These are phyloP conservation scores for Elsinoe arachidis DNA, from an alignment of 2,329 filamentous ascomycete species.

Conservation along the genomic window DNA sequence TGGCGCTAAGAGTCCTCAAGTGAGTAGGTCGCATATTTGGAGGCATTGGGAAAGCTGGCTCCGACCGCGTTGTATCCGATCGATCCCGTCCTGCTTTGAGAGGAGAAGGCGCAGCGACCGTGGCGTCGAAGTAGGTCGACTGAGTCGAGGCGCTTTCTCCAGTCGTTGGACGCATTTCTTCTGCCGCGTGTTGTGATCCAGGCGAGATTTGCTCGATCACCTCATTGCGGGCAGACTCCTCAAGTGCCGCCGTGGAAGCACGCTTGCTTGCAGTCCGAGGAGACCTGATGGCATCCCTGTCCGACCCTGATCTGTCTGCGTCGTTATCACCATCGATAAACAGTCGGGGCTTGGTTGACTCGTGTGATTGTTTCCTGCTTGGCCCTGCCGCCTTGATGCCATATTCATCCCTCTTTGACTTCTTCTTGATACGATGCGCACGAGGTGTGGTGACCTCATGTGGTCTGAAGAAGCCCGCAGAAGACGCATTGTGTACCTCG, in stretches of 20 bases:
- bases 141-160: neutral
- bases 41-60: conserved; percentile 7
- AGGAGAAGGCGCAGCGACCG: conserved; percentile 8
- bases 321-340: conserved; percentile 9
- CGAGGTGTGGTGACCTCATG: conserved; percentile 16
- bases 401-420: neutral
- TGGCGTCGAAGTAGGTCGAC: conserved; percentile 7
- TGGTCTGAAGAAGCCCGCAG: conserved; percentile 20
- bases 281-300: conserved; percentile 5
- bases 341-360: neutral
- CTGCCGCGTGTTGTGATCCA: neutral
- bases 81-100: neutral
- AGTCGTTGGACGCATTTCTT: neutral
- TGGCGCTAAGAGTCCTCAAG: conserved; percentile 1
- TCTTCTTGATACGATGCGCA: neutral
- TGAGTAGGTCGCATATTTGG: conserved; percentile 9
- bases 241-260: conserved; percentile 28
- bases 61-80: conserved; percentile 8
- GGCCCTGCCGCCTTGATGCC: neutral
- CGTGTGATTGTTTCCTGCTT: neutral
- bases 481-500: conserved; percentile 21
- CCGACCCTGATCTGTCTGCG: conserved; percentile 11
- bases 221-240: conserved; percentile 24
- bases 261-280: conserved; percentile 19
- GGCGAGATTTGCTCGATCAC: conserved; percentile 16